phyloP scores from a whole-genome alignment of 176 grass and related monocot species.

The Tillandsia fasciculata region DNA sequence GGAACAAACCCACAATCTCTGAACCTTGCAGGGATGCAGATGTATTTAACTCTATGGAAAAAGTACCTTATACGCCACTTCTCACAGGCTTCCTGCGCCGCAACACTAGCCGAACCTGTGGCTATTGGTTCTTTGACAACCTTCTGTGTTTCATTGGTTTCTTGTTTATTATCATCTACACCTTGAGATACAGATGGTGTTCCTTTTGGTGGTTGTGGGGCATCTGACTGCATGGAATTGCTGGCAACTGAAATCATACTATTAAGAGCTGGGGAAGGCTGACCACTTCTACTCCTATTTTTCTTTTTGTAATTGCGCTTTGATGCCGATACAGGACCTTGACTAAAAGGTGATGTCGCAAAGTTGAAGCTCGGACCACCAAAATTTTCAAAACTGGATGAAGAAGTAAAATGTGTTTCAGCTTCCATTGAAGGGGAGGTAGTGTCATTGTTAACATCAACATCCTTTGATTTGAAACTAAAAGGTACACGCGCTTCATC shows the following conservation, averaged over 20 bases:
- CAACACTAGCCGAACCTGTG: slow-evolving; percentile 25
- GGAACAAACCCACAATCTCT: too few species aligned
- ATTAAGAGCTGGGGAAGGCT: slow-evolving; percentile 22
- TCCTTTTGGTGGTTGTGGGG: slow-evolving; percentile 24
- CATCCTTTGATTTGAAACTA: slow-evolving; percentile 29
- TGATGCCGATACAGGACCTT: slow-evolving; percentile 23
- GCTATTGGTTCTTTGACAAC: slow-evolving; percentile 16
- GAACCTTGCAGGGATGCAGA: too few species aligned
- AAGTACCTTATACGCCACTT: slow-evolving; percentile 84
- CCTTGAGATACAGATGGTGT: slow-evolving; percentile 25
- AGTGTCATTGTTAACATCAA: slow-evolving; percentile 11
- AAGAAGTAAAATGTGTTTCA: slow-evolving; percentile 27
- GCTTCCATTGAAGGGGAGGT: slow-evolving; percentile 16
- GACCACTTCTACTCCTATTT: slow-evolving; percentile 36
- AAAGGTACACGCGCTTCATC: slow-evolving; percentile 20
- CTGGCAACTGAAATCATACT: slow-evolving; percentile 18
- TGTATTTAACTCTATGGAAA: background rate
- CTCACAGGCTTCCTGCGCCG: slow-evolving; percentile 51
- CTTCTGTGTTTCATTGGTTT: slow-evolving; percentile 31
- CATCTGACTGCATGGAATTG: slow-evolving; percentile 25
- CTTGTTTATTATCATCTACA: slow-evolving; percentile 24
- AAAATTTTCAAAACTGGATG: slow-evolving; percentile 16
- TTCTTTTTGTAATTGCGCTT: slow-evolving; percentile 63
- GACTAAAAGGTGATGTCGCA: slow-evolving; percentile 29
- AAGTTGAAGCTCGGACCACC: slow-evolving; percentile 34